Evolutionary conservation across 2,329 filamentous ascomycete genomes (phyloP), one percentile per base, ranked within the genome.

Genomic region (Fusarium floridanum): DNA sequence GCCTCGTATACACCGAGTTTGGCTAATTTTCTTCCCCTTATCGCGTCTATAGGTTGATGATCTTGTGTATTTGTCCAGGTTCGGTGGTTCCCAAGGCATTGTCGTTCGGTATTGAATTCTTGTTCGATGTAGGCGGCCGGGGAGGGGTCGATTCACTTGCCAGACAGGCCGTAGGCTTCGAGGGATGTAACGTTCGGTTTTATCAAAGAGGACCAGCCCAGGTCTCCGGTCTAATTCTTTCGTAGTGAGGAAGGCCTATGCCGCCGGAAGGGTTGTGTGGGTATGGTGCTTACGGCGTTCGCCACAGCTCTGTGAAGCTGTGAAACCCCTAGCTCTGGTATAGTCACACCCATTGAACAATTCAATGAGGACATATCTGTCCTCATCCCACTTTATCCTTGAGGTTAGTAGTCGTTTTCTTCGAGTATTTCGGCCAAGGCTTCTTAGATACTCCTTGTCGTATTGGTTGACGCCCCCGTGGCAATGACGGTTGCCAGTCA

Each of bases 191-290:
- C 24, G 24, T 9, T 53, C 2, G 1, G 16, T n/a, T 6, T 6
- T n/a, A 10, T 12, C 24, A 2, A 53, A 29, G 10, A 29, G 9
- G 9, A 2, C 5, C 4, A 29, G 1, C 17, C 3, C 7, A 22
- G n/a, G 24, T 4, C 22, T 1, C 5, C 5, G 10, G 3, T n/a
- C 16, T 53, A n/a, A n/a, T 2, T 7, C 10, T 6, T n/a, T 29
- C 9, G 48, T 53, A 11, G 29, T 29, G 9, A 7, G 0, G 32
- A 29, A 7, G 1, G 2, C 29, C n/a, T 29, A 12, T 29, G 16
- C 6, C 1, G 0, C 17, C 3, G 0, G 10, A 29, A 29, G 3
- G 2, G 2, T 12, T 10, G 11, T 12, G 16, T 53, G 6, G 4
- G 2, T 5, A 16, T 29, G 2, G 9, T 29, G 12, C 24, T 29